Base-by-base conservation (phyloP, 345 rosid genomes). In the Nasturtium officinale region DNA sequence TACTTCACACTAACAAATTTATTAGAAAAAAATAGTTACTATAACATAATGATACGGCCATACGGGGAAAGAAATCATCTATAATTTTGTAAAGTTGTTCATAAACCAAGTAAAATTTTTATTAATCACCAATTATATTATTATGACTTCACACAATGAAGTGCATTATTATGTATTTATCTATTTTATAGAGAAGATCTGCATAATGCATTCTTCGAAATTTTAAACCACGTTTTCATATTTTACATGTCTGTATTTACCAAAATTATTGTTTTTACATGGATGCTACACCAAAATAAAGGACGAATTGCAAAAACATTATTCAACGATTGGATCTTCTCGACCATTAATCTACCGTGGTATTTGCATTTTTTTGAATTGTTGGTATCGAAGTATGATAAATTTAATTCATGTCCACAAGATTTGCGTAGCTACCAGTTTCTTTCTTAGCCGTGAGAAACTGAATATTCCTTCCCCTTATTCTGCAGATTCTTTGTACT, bases 401-500 rank as follows among this genome's bases (percentile, higher is more conserved):
- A 37, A 10, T 37, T 29, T 4, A 29, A 29, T 29, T 5, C 7
- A 5, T 29, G 32, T 50, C 50, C 57, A 73, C 77, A 54, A 29
- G 51, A 45, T 63, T 63, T 54, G 55, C 15, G 20, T 42, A 62
- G 76, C 10, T 29, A 28, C 46, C 56, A 25, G 3, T 37, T 46
- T 43, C 4, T 11, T 7, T 56, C 2, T 0, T 16, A 56, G 72
- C 66, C 72, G 33, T 46, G 21, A 57, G 45, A 47, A 57, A 48
- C 8, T 74, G 72, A 66, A 66, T 57, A 48, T 66, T 28, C 78
- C 15, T 47, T 48, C 18, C 23, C 47, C 43, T 48, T 8, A 30
- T 58, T 48, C 33, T 47, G 72, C 53, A 66, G 61, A 74, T 74
- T 66, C 78, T 29, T 45, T 64, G 20, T 63, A 53, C 38, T 50